Base-by-base conservation (phyloP, 2,329 filamentous ascomycete species). In the Cladosporium sp. region DNA sequence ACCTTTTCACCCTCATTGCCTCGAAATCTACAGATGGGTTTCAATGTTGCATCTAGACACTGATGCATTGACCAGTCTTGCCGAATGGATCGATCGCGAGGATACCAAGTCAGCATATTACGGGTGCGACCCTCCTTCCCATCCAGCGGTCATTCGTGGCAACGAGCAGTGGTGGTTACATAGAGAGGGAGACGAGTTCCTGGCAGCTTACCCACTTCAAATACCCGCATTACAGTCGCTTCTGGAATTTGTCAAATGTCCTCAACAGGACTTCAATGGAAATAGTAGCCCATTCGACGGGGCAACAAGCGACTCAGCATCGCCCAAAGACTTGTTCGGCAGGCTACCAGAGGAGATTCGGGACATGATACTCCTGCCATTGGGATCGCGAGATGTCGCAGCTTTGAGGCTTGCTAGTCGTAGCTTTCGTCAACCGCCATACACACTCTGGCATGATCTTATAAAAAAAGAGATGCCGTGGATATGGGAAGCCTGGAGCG, bases 401-500 rank as follows among this genome's bases (percentile, higher is more conserved):
- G 37, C 37, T 10, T 47, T 61, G 1, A 56, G 60, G 28, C 35
- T 58, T n/a, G 24, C 55, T 15, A 62, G 58, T 10, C 56, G 61
- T 7, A 45, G 40, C 19, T 63, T 64, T 20, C 47, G 58, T 17
- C 62, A 63, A 34, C 48, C 63, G 0, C 60, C 60, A 4, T 45
- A 51, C 17, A 57, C 53, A 13, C 32, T 60, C 25, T 63, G 53
- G 34, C 56, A 58, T 20, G 25, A 55, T 12, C 52, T 64, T 7
- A 15, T 64, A 2, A 24, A 34, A 28, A 52, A 32, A 19, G 60
- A 64, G 10, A 56, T 63, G 57, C 58, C 61, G 1, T 64, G 58
- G 57, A 53, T 64, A 3, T 63, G 61, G 62, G 62, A 64, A 56
- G 60, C 58, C 12, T 59, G 50, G 50, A 51, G 20, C 12, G 48